These are phyloP conservation scores for Cydonia oblonga DNA, from an alignment of 331 rosid species.

Conservation along the genomic window DNA sequence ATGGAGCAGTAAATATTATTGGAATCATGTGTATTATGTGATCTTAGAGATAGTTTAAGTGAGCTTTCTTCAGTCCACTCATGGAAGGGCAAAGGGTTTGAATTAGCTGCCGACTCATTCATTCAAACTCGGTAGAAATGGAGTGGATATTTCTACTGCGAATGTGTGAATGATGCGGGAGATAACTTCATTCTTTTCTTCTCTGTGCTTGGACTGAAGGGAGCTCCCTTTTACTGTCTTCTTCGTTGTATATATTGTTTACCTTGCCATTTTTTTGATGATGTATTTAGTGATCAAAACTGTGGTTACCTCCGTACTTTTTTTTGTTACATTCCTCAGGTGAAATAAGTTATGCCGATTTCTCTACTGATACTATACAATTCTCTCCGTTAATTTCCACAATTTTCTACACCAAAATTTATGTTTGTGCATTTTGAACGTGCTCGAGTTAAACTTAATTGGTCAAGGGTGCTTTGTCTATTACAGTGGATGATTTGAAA, in stretches of 20 bases:
- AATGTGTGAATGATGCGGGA: constrained; percentile 93
- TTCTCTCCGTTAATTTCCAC: neutral
- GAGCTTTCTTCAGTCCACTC: constrained; percentile 98
- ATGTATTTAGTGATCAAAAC: neutral
- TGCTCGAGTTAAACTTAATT: neutral
- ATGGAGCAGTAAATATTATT: neutral
- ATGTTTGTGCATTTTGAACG: neutral
- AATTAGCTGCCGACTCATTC: constrained; percentile 93
- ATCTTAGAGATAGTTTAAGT: constrained; percentile 27
- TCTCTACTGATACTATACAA: neutral
- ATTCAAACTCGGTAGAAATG: constrained; percentile 62
- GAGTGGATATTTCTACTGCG: constrained; percentile 30
- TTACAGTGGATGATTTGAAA: neutral
- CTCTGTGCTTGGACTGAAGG: constrained; percentile 97
- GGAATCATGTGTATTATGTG: neutral
- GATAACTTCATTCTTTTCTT: constrained; percentile 55
- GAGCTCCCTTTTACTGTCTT: constrained; percentile 67
- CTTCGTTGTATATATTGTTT: neutral
- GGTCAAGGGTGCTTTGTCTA: neutral
- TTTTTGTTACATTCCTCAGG: neutral
- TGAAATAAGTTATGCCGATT: neutral
- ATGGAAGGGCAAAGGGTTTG: constrained; percentile 53
- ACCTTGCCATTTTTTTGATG: neutral
- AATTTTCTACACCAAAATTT: too few species aligned
- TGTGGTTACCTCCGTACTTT: neutral